These are phyloP conservation scores for Phytopythium ostracodes DNA, from an alignment of 352 stramenopile species.

Conservation along the genomic window DNA sequence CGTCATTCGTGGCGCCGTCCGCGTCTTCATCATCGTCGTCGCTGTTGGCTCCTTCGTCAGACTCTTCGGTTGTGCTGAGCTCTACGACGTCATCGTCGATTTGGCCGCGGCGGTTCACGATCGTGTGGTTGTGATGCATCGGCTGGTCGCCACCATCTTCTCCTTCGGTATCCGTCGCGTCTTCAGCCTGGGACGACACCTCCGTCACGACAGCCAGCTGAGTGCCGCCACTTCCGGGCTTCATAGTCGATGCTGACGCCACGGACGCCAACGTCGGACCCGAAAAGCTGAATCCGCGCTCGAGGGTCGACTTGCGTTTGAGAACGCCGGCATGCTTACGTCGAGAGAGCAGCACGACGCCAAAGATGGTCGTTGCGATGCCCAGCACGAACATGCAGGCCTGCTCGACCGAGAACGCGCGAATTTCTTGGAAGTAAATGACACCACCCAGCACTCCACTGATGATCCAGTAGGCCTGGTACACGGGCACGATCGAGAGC, in stretches of 20 bases:
- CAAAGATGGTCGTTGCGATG: conserved; percentile 76
- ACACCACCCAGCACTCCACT: conserved; percentile 83
- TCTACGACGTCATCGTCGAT: conserved; percentile 11
- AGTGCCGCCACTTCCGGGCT: not conserved
- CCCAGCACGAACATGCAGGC: conserved; percentile 82
- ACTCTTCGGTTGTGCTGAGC: conserved; percentile 26
- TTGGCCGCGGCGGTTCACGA: conserved; percentile 9
- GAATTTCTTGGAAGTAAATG: conserved; percentile 92
- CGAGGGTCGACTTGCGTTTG: conserved; percentile 48
- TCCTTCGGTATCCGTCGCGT: conserved; percentile 8
- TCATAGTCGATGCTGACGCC: not conserved
- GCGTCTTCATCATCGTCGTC: conserved; percentile 32
- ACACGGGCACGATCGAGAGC: conserved; percentile 79
- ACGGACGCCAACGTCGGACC: conserved; percentile 12
- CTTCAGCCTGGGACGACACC: conserved; percentile 8
- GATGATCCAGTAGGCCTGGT: conserved; percentile 90
- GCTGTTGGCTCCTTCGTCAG: conserved; percentile 20
- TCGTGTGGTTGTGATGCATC: conserved; percentile 1
- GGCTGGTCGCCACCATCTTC: conserved; percentile 7
- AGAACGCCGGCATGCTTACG: conserved; percentile 39
- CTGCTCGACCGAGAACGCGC: conserved; percentile 66
- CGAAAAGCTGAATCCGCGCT: conserved; percentile 69
- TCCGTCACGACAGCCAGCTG: conserved; percentile 6
- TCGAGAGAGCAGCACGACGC: conserved; percentile 78
- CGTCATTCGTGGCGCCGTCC: not conserved